Evolutionary conservation across 2,329 filamentous ascomycete genomes (phyloP).

Genomic region (Aspergillus fischeri): DNA sequence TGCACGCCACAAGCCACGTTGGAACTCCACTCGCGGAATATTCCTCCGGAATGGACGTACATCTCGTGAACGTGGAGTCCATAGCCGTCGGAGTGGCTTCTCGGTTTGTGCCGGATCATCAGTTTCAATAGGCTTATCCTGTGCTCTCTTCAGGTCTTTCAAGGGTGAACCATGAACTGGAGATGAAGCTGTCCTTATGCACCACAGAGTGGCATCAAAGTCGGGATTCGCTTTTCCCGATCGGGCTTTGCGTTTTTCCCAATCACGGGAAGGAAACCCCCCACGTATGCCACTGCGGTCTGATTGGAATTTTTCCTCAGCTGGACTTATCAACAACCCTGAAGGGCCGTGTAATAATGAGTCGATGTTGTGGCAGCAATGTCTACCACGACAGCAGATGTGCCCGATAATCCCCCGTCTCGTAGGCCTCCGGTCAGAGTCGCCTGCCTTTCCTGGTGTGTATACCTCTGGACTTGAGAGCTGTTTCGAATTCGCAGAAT

Average conservation of each 20-base stretch:
- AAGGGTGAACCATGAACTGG: not conserved
- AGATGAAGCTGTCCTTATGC: not conserved
- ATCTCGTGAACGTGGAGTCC: not conserved
- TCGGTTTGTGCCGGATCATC: not conserved
- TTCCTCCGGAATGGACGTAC: not conserved
- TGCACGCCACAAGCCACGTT: not conserved
- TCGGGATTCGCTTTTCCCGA: slow-evolving; percentile 10
- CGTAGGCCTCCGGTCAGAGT: slow-evolving; percentile 46
- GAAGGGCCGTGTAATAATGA: not conserved
- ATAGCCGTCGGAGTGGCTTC: not conserved
- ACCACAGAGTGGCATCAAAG: slow-evolving; percentile 2
- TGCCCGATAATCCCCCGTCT: slow-evolving; percentile 1
- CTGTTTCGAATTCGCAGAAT: slow-evolving; percentile 1
- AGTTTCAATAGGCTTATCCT: not conserved
- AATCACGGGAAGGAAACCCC: not conserved
- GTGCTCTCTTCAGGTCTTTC: not conserved
- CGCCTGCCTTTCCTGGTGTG: slow-evolving; percentile 50
- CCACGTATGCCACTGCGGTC: not conserved
- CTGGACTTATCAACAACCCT: not conserved
- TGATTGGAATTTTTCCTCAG: too few species aligned
- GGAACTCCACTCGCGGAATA: not conserved
- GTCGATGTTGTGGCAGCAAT: not conserved
- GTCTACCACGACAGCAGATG: not conserved
- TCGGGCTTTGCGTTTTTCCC: slow-evolving; percentile 13
- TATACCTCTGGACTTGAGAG: slow-evolving; percentile 1